These are phyloP conservation scores for Tuber aestivum DNA, from an alignment of 495 filamentous ascomycete genomes.

Conservation along the genomic window DNA sequence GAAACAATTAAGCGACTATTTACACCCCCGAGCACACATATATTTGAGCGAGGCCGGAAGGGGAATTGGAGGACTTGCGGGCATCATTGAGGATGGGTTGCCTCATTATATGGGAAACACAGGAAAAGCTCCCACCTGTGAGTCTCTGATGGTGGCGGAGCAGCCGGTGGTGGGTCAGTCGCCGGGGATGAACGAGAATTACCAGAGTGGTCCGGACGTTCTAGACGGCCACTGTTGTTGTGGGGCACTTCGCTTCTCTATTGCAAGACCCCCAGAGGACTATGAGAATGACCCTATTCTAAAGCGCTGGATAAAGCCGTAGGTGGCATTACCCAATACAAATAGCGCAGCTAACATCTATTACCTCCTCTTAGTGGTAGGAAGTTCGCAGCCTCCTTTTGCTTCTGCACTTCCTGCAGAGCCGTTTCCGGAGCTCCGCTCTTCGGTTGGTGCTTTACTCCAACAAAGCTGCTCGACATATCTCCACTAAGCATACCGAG, in stretches of 20 bases:
- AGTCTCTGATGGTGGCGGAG: not conserved
- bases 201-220: not conserved
- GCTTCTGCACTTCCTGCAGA: conserved; percentile 31
- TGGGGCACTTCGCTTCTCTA: conserved; percentile 6
- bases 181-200: not conserved
- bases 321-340: not conserved
- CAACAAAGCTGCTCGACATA: conserved; percentile 4
- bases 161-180: not conserved
- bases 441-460: conserved; percentile 26
- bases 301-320: conserved; percentile 23
- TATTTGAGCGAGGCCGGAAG: not conserved
- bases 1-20: conserved; percentile 2
- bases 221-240: conserved; percentile 14
- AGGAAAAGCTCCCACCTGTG: not conserved
- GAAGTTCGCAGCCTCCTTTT: conserved; percentile 21
- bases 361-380: not conserved
- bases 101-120: not conserved
- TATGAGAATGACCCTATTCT: conserved; percentile 7
- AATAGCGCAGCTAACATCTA: not conserved
- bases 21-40: conserved; percentile 9
- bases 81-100: conserved; percentile 12
- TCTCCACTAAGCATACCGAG: not conserved
- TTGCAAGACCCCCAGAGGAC: conserved; percentile 4
- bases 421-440: conserved; percentile 21
- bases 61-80: conserved; percentile 2